Evolutionary conservation across 2,329 filamentous ascomycete genomes (phyloP).

Genomic region (Exophiala mesophila): DNA sequence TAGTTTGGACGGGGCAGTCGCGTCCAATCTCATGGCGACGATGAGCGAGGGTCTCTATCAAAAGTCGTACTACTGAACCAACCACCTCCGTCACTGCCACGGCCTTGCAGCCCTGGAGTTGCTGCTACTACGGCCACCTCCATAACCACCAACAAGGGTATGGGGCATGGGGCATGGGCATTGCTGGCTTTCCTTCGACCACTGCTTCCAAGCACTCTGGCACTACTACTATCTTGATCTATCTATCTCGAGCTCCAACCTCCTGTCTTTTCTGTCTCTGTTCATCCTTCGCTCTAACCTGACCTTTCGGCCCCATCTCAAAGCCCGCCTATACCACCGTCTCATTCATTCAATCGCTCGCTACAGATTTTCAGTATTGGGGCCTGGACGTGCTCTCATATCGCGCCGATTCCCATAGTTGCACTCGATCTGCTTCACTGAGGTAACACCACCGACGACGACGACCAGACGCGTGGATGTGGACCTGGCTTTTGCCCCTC

Average conservation of each 20-base stretch:
- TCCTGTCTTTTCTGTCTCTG: constrained; percentile 1
- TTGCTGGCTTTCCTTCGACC: too few relatives aligned
- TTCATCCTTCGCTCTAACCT: not conserved
- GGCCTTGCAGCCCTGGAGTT: too few relatives aligned
- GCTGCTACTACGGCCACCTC: too few relatives aligned
- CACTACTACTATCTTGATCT: not conserved
- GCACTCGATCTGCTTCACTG: not conserved
- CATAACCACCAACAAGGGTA: too few relatives aligned
- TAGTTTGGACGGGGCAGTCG: not conserved
- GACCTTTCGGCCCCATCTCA: not conserved
- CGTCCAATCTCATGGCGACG: not conserved
- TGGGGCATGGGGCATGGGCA: too few relatives aligned
- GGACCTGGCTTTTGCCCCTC: too few relatives aligned
- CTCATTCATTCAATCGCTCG: constrained; percentile 1
- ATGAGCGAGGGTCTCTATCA: not conserved
- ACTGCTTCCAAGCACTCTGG: too few relatives aligned
- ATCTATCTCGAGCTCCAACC: constrained; percentile 3
- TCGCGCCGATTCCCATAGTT: not conserved
- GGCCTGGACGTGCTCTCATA: too few relatives aligned
- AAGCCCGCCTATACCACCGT: not conserved
- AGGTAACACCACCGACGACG: not conserved
- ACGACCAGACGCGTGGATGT: not conserved
- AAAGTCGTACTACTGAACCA: not conserved
- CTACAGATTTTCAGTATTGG: too few relatives aligned
- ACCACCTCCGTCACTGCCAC: constrained; percentile 1